Base-by-base conservation (phyloP, 805 yeast species). In the Suhomyces canberraensis region DNA sequence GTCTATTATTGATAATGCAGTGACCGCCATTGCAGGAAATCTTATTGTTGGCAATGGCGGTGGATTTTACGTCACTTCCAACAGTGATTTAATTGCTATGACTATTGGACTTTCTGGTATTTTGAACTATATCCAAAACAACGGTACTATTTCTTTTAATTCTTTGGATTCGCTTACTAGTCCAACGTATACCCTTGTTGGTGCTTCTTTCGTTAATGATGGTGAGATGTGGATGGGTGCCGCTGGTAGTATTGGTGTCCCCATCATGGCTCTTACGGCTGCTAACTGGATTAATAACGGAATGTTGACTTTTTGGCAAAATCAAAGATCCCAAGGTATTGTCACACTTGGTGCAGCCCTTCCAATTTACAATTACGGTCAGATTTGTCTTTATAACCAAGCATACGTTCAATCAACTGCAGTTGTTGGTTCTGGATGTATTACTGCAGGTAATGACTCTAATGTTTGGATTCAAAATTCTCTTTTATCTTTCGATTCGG, bases 341-440 rank as follows among this genome's bases (percentile, higher is more conserved):
- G 56, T 47, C 39, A 41, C 33, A 24, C 53, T 45, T 41, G 48
- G 45, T 26, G 16, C 42, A 11, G 42, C 39, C 11, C 16, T 21
- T 7, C 33, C 45, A 6, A 44, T 40, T 33, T 19, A 22, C 21
- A 20, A 20, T 20, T 7, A 7, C 9, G 22, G 22, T 20, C 22
- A 20, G 22, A n/a, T n/a, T n/a, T n/a, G n/a, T n/a, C n/a, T n/a
- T n/a, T n/a, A n/a, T n/a, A n/a, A n/a, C n/a, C n/a, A 20, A 9
- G 22, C 22, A 3, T 60, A 51, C 39, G 32, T 35, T n/a, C 64
- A 58, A 42, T 37, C 48, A 1, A 46, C 56, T 11, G 29, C 28
- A 16, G 45, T 60, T 26, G 8, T 15, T 2, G 65, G 65, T 17
- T 17, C 41, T n/a, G 66, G 66, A 18, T 60, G 66, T 48, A 42